phyloP scores from a whole-genome alignment of 352 stramenopile genomes.

The Globisporangium recalcitrans region DNA sequence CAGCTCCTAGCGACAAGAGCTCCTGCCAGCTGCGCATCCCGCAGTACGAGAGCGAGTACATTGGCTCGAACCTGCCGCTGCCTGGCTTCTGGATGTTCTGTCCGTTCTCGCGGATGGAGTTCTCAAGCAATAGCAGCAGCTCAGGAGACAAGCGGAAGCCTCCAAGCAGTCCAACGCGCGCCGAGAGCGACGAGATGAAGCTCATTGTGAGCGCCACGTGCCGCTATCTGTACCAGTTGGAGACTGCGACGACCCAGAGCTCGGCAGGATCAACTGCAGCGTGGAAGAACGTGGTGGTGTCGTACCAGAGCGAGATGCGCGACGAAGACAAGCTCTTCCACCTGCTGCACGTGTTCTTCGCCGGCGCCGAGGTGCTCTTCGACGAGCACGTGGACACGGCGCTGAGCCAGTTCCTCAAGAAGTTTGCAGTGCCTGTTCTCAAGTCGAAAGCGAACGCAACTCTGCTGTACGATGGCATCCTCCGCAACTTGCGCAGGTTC shows the following conservation, averaged over 20 bases:
- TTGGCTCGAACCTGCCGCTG: conserved; percentile 51
- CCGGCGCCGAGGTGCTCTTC: conserved; percentile 63
- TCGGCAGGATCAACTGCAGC: background rate
- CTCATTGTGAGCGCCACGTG: conserved; percentile 65
- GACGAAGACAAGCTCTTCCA: conserved; percentile 76
- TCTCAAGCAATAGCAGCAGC: conserved; percentile 20
- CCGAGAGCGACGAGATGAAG: conserved; percentile 66
- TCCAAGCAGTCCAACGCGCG: conserved; percentile 24
- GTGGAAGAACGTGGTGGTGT: background rate
- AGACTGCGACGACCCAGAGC: conserved; percentile 17
- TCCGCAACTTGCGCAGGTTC: conserved; percentile 45
- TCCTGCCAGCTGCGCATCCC: conserved; percentile 59
- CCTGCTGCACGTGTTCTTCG: conserved; percentile 67
- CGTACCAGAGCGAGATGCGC: conserved; percentile 16
- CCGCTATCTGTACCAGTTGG: conserved; percentile 57
- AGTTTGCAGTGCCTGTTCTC: conserved; percentile 37
- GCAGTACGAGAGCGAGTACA: conserved; percentile 46
- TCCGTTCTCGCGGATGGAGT: conserved; percentile 66
- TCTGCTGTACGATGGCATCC: conserved; percentile 40
- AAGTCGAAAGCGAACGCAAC: background rate
- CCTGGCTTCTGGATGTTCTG: conserved; percentile 67
- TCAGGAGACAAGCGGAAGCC: background rate
- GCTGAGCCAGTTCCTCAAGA: conserved; percentile 41
- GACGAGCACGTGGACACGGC: conserved; percentile 55
- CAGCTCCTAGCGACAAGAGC: conserved; percentile 27